These are phyloP conservation scores for Cicer pinnatifidum DNA, from an alignment of 306 rosid genomes.

Conservation along the genomic window DNA sequence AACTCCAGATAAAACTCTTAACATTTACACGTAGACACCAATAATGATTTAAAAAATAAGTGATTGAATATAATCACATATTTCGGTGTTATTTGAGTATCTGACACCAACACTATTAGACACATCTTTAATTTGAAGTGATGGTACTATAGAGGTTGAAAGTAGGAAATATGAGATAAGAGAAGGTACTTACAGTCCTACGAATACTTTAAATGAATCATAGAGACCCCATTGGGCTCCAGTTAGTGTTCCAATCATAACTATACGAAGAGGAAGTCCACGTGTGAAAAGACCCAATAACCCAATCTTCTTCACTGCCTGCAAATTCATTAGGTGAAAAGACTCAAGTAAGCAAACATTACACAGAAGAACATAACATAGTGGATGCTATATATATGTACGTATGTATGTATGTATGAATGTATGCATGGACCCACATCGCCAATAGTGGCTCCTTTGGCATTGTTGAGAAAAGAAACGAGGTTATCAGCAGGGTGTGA, in stretches of 20 bases:
- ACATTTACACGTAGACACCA: background rate
- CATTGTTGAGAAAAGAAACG: constrained; percentile 82
- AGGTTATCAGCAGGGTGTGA: constrained; percentile 89
- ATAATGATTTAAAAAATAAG: background rate
- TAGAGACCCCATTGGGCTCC: constrained; percentile 77
- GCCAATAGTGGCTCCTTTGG: constrained; percentile 76
- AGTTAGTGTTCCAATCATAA: constrained; percentile 79
- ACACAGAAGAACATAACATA: background rate
- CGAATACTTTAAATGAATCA: constrained; percentile 70
- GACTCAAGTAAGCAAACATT: constrained; percentile 40
- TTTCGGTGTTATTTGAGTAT: background rate
- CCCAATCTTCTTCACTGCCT: constrained; percentile 76
- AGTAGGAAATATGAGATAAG: background rate
- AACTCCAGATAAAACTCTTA: background rate
- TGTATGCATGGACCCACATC: constrained; percentile 58
- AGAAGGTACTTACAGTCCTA: constrained; percentile 69
- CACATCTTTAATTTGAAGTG: background rate
- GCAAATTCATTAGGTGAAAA: constrained; percentile 40
- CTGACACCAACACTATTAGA: too few species aligned
- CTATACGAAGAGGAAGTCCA: constrained; percentile 81
- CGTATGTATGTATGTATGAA: background rate
- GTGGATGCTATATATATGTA: background rate
- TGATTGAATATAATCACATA: background rate
- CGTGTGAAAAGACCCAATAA: constrained; percentile 71
- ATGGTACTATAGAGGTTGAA: background rate